phyloP scores from a whole-genome alignment of 352 stramenopile species.

The Pythium volutum region DNA sequence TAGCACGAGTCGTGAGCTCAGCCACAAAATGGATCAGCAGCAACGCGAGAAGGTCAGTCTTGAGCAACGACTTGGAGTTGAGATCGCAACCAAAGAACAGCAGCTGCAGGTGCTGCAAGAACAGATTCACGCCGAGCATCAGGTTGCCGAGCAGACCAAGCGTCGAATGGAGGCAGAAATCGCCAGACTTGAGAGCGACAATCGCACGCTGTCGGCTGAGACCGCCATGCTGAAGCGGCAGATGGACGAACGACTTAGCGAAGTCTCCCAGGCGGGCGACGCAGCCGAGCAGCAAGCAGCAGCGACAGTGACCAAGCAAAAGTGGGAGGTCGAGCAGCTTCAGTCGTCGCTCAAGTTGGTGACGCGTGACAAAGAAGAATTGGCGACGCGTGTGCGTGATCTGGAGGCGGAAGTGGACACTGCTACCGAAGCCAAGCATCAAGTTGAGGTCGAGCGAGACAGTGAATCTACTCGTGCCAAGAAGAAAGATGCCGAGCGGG shows the following conservation, averaged over 20 bases:
- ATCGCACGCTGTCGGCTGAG: slow-evolving; percentile 21
- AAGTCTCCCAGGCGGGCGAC: slow-evolving; percentile 15
- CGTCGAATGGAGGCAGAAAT: slow-evolving; percentile 17
- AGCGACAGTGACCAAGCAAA: slow-evolving; percentile 30
- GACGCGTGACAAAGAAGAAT: slow-evolving; percentile 38
- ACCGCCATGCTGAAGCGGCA: slow-evolving; percentile 10
- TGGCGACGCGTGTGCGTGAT: slow-evolving; percentile 26
- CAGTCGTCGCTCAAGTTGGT: slow-evolving; percentile 31
- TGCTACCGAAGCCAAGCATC: slow-evolving; percentile 24
- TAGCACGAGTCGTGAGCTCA: neutral
- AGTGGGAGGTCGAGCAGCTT: slow-evolving; percentile 52
- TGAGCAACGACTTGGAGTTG: neutral
- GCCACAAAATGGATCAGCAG: slow-evolving; percentile 13
- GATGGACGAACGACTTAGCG: slow-evolving; percentile 12
- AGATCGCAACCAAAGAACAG: slow-evolving; percentile 6
- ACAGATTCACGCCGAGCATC: slow-evolving; percentile 27
- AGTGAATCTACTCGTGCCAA: slow-evolving; percentile 23
- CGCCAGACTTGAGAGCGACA: slow-evolving; percentile 32
- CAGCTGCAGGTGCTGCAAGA: slow-evolving; percentile 8
- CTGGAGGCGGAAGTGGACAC: slow-evolving; percentile 38
- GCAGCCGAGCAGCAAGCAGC: slow-evolving; percentile 12
- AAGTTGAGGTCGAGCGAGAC: slow-evolving; percentile 31
- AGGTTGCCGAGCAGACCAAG: slow-evolving; percentile 22
- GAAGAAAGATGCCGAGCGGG: slow-evolving; percentile 38
- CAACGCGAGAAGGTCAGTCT: slow-evolving; percentile 2